These are phyloP conservation scores for Aspergillus sclerotioniger DNA, from an alignment of 495 filamentous ascomycete species.

Conservation along the genomic window DNA sequence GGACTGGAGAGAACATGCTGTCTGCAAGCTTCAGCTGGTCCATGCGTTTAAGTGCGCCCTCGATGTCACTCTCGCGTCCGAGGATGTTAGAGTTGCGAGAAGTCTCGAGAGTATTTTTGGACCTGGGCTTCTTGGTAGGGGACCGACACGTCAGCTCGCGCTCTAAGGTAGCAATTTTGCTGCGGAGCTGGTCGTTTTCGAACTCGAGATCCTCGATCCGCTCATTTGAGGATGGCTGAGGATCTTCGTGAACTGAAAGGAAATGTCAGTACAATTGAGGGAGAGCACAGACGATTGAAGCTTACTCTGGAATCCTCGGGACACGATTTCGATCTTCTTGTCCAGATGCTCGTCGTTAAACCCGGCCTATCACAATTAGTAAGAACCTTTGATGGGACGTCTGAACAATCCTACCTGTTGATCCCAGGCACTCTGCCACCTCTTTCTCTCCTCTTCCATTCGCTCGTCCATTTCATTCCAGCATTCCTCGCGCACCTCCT, in stretches of 20 bases:
- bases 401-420: slow-evolving; percentile 56
- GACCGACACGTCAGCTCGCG: slow-evolving; percentile 46
- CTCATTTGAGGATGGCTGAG: slow-evolving; percentile 31
- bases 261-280: slow-evolving; percentile 11
- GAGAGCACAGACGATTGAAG: neutral
- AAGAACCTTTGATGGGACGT: neutral
- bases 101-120: slow-evolving; percentile 27
- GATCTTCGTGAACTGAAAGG: slow-evolving; percentile 48
- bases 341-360: slow-evolving; percentile 79
- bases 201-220: slow-evolving; percentile 42
- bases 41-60: slow-evolving; percentile 43
- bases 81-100: slow-evolving; percentile 28
- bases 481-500: slow-evolving; percentile 86
- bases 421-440: slow-evolving; percentile 73
- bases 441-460: slow-evolving; percentile 67
- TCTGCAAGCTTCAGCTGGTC: slow-evolving; percentile 44
- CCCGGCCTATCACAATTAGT: slow-evolving; percentile 43
- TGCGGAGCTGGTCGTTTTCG: slow-evolving; percentile 49
- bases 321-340: slow-evolving; percentile 83
- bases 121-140: slow-evolving; percentile 43
- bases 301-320: slow-evolving; percentile 62
- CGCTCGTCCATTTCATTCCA: slow-evolving; percentile 79
- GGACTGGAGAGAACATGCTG: slow-evolving; percentile 34
- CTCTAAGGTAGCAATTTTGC: slow-evolving; percentile 44
- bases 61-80: slow-evolving; percentile 44